Conservation (phyloP, 495 filamentous ascomycete species). For the Pseudomonodictys pantanalensis region DNA sequence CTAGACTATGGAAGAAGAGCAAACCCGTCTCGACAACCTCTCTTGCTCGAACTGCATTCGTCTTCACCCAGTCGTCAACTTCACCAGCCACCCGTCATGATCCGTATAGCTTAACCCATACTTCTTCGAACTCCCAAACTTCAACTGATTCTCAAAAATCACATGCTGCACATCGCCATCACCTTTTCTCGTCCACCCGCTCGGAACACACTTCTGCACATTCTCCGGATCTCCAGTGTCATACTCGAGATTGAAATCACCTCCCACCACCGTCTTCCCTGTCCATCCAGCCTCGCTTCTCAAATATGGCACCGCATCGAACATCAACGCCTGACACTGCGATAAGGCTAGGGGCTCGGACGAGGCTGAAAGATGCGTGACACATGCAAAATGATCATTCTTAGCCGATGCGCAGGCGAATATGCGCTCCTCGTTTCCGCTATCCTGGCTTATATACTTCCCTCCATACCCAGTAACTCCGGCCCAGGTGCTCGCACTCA, state of each 20-base stretch:
- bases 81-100: slow-evolving; percentile 17
- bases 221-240: background rate
- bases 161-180: slow-evolving; percentile 19
- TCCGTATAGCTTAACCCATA: slow-evolving; percentile 15
- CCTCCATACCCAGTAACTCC: slow-evolving; percentile 10
- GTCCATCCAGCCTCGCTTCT: background rate
- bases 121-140: slow-evolving; percentile 9
- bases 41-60: background rate
- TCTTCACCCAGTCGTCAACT: background rate
- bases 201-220: slow-evolving; percentile 15
- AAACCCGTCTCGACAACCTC: background rate
- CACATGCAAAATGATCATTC: slow-evolving; percentile 17
- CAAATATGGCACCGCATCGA: slow-evolving; percentile 15
- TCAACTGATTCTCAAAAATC: slow-evolving; percentile 5
- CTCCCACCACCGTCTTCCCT: slow-evolving; percentile 16
- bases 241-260: slow-evolving; percentile 18
- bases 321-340: slow-evolving; percentile 22
- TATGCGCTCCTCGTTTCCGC: slow-evolving; percentile 4
- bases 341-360: background rate
- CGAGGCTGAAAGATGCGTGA: slow-evolving; percentile 5
- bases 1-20: background rate
- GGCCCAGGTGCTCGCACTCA: background rate
- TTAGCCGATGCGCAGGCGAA: slow-evolving; percentile 15
- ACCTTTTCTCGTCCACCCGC: slow-evolving; percentile 13
- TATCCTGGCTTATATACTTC: slow-evolving; percentile 4